Evolutionary conservation across 805 yeast genomes (phyloP).

Genomic region (Lipomyces spencermartinsiae): DNA sequence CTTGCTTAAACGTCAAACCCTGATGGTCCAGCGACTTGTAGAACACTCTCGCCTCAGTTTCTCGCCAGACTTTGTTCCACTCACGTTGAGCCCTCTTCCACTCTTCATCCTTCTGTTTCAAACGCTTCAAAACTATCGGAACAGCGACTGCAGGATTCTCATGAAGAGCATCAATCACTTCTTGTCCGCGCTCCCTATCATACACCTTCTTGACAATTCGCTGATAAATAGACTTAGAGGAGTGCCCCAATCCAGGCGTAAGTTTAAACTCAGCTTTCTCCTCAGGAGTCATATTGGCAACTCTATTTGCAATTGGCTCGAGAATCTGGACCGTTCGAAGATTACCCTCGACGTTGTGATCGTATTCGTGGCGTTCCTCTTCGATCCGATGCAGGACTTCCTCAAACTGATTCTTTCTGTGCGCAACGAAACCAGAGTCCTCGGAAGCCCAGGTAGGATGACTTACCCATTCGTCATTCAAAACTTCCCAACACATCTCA

Average conservation of each 20-base stretch:
- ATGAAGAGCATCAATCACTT: constrained; percentile 93
- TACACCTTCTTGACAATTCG: constrained; percentile 91
- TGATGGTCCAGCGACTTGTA: constrained; percentile 93
- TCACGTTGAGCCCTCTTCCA: constrained; percentile 98
- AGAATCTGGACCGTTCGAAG: constrained; percentile 92
- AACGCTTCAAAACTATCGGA: constrained; percentile 87
- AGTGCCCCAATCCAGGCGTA: constrained; percentile 93
- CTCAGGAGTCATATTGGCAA: constrained; percentile 89
- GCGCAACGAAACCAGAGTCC: constrained; percentile 99
- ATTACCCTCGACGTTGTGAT: constrained; percentile 92
- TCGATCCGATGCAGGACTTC: constrained; percentile 93
- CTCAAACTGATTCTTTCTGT: constrained; percentile 96
- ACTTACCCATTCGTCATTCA: constrained; percentile 99
- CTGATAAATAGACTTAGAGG: constrained; percentile 87
- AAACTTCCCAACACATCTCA: constrained; percentile 98
- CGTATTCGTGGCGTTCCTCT: constrained; percentile 97
- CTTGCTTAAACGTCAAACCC: constrained; percentile 94
- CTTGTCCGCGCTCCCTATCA: constrained; percentile 93
- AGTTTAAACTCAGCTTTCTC: constrained; percentile 85
- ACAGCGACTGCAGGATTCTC: constrained; percentile 95
- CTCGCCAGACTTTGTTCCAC: constrained; percentile 99
- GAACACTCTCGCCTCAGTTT: constrained; percentile 92
- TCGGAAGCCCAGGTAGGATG: constrained; percentile 99
- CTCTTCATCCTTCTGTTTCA: constrained; percentile 97
- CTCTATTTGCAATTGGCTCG: constrained; percentile 92